Conservation (phyloP, 257 asterid species). For the Striga asiatica region DNA sequence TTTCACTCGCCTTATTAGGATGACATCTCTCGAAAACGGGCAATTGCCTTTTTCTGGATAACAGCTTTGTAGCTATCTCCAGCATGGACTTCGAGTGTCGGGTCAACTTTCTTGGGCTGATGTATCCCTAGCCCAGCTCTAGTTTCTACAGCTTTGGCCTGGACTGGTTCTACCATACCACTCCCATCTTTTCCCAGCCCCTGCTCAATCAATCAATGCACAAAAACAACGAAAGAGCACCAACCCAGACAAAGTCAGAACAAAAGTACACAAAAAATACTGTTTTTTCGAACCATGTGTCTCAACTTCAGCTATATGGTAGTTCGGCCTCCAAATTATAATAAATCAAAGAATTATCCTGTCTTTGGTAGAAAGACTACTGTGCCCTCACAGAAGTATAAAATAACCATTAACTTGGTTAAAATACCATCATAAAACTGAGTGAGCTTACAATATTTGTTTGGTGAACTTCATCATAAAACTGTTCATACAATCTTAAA, state of each 20-base stretch:
- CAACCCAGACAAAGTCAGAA: slow-evolving; percentile 29
- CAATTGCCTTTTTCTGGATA: slow-evolving; percentile 95
- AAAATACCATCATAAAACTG: too few relatives aligned
- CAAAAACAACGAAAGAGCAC: slow-evolving; percentile 29
- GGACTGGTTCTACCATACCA: slow-evolving; percentile 95
- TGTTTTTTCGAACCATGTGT: slow-evolving; percentile 11
- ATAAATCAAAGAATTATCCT: neutral
- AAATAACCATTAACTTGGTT: neutral
- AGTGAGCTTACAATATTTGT: too few relatives aligned
- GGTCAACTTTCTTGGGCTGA: slow-evolving; percentile 76
- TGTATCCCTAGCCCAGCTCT: slow-evolving; percentile 89
- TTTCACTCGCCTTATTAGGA: slow-evolving; percentile 27
- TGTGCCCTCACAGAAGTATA: neutral
- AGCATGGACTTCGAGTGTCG: slow-evolving; percentile 79
- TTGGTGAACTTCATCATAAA: too few relatives aligned
- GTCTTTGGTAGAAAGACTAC: neutral
- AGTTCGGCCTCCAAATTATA: slow-evolving; percentile 17
- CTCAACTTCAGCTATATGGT: slow-evolving; percentile 10
- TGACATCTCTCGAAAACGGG: slow-evolving; percentile 96
- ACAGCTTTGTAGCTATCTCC: slow-evolving; percentile 96
- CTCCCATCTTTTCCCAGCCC: slow-evolving; percentile 95
- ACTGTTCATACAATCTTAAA: too few relatives aligned
- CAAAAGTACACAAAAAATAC: slow-evolving; percentile 9
- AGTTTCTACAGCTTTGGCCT: slow-evolving; percentile 56
- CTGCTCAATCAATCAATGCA: slow-evolving; percentile 32